These are phyloP conservation scores for Amyloporia xantha DNA, from an alignment of 768 basidiomycete genomes.

Conservation along the genomic window DNA sequence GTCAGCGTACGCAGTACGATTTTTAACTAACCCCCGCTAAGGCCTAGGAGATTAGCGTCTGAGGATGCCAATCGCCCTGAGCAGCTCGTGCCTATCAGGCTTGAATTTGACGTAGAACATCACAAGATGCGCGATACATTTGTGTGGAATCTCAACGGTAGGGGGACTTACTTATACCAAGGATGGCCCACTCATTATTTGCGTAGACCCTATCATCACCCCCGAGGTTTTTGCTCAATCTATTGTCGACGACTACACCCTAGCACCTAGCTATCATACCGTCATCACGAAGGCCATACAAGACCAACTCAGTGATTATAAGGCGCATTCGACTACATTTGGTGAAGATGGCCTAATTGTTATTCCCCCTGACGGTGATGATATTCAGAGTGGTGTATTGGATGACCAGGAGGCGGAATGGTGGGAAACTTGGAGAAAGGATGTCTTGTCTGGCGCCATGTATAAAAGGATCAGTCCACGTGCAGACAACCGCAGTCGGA, in stretches of 20 bases:
- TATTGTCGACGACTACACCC: slow-evolving; percentile 84
- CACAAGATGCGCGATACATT: slow-evolving; percentile 94
- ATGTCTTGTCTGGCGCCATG: slow-evolving; percentile 34
- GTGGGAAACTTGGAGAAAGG: slow-evolving; percentile 72
- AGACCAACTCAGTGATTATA: slow-evolving; percentile 80
- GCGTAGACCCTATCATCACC: slow-evolving; percentile 79
- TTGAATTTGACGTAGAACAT: slow-evolving; percentile 94
- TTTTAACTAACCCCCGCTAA: slow-evolving; percentile 18
- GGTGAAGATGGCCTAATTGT: slow-evolving; percentile 34
- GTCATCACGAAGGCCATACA: slow-evolving; percentile 79
- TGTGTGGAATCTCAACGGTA: slow-evolving; percentile 94
- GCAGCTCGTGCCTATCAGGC: slow-evolving; percentile 86
- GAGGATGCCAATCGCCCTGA: slow-evolving; percentile 63
- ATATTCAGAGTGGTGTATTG: slow-evolving; percentile 35
- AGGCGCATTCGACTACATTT: slow-evolving; percentile 54
- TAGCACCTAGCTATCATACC: slow-evolving; percentile 56
- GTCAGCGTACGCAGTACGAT: neutral
- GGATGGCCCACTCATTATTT: neutral
- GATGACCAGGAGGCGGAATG: slow-evolving; percentile 46
- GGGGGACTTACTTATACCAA: slow-evolving; percentile 19
- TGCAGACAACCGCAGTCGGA: slow-evolving; percentile 29
- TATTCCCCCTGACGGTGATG: slow-evolving; percentile 27
- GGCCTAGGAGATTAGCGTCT: slow-evolving; percentile 52
- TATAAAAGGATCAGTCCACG: slow-evolving; percentile 26
- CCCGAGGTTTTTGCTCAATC: slow-evolving; percentile 88